These are phyloP conservation scores for Pseudopyricularia javanii DNA, from an alignment of 2,329 filamentous ascomycete genomes.

Conservation along the genomic window DNA sequence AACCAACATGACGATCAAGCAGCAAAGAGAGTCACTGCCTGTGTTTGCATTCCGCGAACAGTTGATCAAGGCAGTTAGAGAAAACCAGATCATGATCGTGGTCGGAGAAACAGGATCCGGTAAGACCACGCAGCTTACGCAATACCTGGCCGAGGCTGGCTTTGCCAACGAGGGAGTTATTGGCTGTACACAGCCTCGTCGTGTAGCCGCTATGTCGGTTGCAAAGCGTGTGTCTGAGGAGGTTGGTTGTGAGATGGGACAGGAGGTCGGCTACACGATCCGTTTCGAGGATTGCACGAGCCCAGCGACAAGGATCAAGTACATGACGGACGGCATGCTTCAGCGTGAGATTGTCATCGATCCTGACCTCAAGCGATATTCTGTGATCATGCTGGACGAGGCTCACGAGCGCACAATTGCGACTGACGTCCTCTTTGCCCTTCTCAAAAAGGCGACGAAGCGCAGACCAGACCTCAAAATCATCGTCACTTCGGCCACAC, in stretches of 20 bases:
- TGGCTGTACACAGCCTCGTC: conserved; percentile 90
- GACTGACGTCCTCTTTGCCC: conserved; percentile 86
- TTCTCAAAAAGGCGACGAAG: conserved; percentile 88
- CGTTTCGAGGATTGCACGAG: conserved; percentile 93
- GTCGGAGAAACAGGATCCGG: conserved; percentile 96
- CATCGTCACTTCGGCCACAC: conserved; percentile 90
- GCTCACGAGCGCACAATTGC: conserved; percentile 95
- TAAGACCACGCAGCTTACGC: conserved; percentile 93
- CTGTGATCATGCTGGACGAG: conserved; percentile 95
- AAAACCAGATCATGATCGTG: conserved; percentile 88
- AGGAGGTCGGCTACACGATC: conserved; percentile 94
- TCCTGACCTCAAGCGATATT: conserved; percentile 78
- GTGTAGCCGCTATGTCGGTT: conserved; percentile 95
- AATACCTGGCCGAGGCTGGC: conserved; percentile 86
- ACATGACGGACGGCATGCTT: conserved; percentile 99
- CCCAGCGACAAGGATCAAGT: conserved; percentile 86
- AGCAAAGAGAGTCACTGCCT: conserved; percentile 81
- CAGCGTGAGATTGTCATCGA: conserved; percentile 91
- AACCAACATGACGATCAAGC: conserved; percentile 84
- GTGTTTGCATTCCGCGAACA: conserved; percentile 82
- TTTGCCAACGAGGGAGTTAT: conserved; percentile 82
- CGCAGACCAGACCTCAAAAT: conserved; percentile 78
- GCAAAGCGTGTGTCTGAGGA: conserved; percentile 95
- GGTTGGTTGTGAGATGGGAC: conserved; percentile 79
- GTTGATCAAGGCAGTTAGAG: conserved; percentile 72